phyloP scores from a whole-genome alignment of 805 yeast genomes.

The Saccharomycopsis lassenensis region DNA sequence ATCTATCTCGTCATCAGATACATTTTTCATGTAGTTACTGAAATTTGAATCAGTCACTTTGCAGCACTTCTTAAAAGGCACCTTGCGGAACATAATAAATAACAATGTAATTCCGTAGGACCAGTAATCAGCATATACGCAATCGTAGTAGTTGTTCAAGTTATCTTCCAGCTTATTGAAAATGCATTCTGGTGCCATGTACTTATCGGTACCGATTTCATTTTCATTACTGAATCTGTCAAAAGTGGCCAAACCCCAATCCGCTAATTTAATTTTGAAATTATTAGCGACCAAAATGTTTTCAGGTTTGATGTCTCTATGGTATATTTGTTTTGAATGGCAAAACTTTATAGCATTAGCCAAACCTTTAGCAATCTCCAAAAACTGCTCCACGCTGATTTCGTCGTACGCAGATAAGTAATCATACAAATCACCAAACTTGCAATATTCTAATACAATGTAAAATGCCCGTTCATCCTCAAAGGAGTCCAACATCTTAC shows the following conservation, averaged over 20 bases:
- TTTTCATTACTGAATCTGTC: slow-evolving; percentile 24
- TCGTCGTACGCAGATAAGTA: slow-evolving; percentile 27
- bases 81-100: slow-evolving; percentile 70
- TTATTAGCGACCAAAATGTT: slow-evolving; percentile 43
- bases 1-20: slow-evolving; percentile 22
- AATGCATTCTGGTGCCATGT: slow-evolving; percentile 88
- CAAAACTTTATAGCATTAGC: slow-evolving; percentile 40
- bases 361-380: slow-evolving; percentile 35
- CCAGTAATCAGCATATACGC: slow-evolving; percentile 79
- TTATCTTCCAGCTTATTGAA: slow-evolving; percentile 26
- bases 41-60: slow-evolving; percentile 56
- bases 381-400: slow-evolving; percentile 7
- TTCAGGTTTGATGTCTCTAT: slow-evolving; percentile 68
- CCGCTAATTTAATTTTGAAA: slow-evolving; percentile 52
- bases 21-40: slow-evolving; percentile 11
- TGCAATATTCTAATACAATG: slow-evolving; percentile 56
- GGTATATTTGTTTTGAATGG: slow-evolving; percentile 51
- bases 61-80: slow-evolving; percentile 71
- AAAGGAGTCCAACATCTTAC: slow-evolving; percentile 46
- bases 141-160: slow-evolving; percentile 42
- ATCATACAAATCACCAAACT: slow-evolving; percentile 60
- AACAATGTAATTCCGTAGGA: slow-evolving; percentile 73
- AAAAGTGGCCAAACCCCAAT: slow-evolving; percentile 59
- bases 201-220: slow-evolving; percentile 69
- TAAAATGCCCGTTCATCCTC: slow-evolving; percentile 35